These are phyloP conservation scores for Gracilaria gracilis DNA, from an alignment of 23 red algal genomes.

Conservation along the genomic window DNA sequence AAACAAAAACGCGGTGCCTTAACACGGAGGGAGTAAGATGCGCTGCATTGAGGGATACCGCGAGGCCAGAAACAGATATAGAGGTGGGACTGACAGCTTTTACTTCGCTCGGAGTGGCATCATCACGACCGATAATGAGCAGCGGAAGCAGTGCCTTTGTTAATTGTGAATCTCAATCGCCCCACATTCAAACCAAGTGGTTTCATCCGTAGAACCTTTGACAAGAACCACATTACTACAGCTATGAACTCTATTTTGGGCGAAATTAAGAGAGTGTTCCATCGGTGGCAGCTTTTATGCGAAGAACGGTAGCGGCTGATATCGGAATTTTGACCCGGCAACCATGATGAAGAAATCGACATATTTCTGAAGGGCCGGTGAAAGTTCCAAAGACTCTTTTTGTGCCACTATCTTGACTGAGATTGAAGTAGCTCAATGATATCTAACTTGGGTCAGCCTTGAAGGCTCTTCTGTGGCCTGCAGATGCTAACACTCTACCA, in stretches of 20 bases:
- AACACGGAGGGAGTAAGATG: too few relatives aligned
- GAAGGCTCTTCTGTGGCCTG: background rate
- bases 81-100: slow-evolving; percentile 72
- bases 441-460: too few relatives aligned
- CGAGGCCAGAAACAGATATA: slow-evolving; percentile 77
- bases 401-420: slow-evolving; percentile 35
- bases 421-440: background rate
- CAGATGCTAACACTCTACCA: background rate
- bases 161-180: slow-evolving; percentile 96
- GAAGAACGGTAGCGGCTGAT: slow-evolving; percentile 93
- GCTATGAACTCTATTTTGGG: slow-evolving; percentile 79
- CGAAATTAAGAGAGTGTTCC: slow-evolving; percentile 67
- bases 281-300: slow-evolving; percentile 82
- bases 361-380: slow-evolving; percentile 65
- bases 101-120: slow-evolving; percentile 73
- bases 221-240: slow-evolving; percentile 66
- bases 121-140: slow-evolving; percentile 87
- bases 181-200: slow-evolving; percentile 39
- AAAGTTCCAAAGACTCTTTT: slow-evolving; percentile 64
- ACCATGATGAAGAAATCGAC: slow-evolving; percentile 77
- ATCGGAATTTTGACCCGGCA: slow-evolving; percentile 87
- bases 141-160: slow-evolving; percentile 94
- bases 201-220: slow-evolving; percentile 36
- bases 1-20: too few relatives aligned
- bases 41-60: too few relatives aligned